Conservation (phyloP, 495 filamentous ascomycete genomes). For the Collariella sp. region DNA sequence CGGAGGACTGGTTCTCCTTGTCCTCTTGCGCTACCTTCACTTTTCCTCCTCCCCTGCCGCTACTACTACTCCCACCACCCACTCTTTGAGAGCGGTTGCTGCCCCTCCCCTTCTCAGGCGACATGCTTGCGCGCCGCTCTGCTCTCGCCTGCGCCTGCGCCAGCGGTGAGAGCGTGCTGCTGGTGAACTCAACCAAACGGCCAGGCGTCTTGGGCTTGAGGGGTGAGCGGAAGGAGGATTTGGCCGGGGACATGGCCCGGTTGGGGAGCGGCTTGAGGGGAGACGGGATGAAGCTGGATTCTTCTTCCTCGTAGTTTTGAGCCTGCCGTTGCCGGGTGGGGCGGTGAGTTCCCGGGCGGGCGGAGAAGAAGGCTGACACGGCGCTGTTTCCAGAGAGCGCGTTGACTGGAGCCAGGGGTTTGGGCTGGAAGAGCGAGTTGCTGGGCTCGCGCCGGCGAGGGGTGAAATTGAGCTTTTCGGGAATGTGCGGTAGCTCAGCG, state of each 20-base stretch:
- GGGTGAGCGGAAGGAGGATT: slow-evolving; percentile 45
- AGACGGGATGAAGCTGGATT: slow-evolving; percentile 4
- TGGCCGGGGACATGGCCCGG: slow-evolving; percentile 38
- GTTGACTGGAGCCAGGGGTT: neutral
- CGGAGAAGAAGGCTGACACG: slow-evolving; percentile 13
- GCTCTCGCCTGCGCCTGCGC: slow-evolving; percentile 25
- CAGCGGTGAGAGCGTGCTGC: slow-evolving; percentile 30
- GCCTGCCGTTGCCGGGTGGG: neutral
- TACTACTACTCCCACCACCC: neutral
- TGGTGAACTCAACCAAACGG: slow-evolving; percentile 40
- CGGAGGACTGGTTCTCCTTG: slow-evolving; percentile 9
- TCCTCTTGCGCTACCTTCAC: neutral
- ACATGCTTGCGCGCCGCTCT: slow-evolving; percentile 18
- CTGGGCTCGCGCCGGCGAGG: slow-evolving; percentile 32
- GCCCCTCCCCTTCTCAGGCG: slow-evolving; percentile 14
- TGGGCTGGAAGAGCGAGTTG: slow-evolving; percentile 28
- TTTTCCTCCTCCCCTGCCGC: neutral
- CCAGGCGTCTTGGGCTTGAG: slow-evolving; percentile 42
- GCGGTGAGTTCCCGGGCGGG: neutral
- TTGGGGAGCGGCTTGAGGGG: slow-evolving; percentile 20
- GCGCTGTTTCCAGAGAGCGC: slow-evolving; percentile 14
- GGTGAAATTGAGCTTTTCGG: slow-evolving; percentile 45
- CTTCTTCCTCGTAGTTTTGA: slow-evolving; percentile 9
- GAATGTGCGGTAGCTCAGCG: neutral
- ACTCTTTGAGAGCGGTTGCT: slow-evolving; percentile 8